These are phyloP conservation scores for Sodiomyces alkalinus DNA, from an alignment of 2,329 filamentous ascomycete species.

Conservation along the genomic window DNA sequence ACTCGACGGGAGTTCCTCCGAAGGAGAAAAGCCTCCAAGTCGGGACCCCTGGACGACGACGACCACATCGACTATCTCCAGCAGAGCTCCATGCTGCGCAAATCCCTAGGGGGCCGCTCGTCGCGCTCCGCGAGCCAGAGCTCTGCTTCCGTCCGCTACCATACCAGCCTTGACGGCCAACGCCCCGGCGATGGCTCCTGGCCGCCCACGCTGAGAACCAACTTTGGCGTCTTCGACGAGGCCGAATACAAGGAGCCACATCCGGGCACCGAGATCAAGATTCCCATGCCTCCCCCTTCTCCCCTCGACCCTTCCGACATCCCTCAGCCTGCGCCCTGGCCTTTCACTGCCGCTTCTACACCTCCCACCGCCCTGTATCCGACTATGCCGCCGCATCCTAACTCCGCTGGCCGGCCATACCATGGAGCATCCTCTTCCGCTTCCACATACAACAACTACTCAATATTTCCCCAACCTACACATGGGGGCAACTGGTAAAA, in stretches of 20 bases:
- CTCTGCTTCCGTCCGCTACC: too few species aligned
- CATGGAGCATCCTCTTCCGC: too few species aligned
- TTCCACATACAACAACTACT: too few species aligned
- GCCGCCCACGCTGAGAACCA: not conserved
- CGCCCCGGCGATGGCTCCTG: not conserved
- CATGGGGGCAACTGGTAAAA: too few species aligned
- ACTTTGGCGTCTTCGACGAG: too few species aligned
- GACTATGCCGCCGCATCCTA: not conserved
- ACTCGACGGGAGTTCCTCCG: constrained; percentile 9
- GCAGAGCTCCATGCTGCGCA: constrained; percentile 25
- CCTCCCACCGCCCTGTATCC: too few species aligned
- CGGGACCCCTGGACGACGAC: constrained; percentile 14
- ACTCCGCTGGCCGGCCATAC: not conserved
- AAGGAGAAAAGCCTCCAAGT: constrained; percentile 13
- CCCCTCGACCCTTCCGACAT: not conserved
- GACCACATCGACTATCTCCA: constrained; percentile 24
- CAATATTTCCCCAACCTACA: too few species aligned
- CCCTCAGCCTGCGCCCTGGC: not conserved
- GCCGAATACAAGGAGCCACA: constrained; percentile 1
- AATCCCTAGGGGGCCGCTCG: constrained; percentile 18
- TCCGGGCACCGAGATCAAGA: constrained; percentile 4
- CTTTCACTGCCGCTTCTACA: too few species aligned
- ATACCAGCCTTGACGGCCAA: constrained; percentile 1
- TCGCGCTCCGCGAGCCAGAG: not conserved
- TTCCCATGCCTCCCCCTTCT: constrained; percentile 1